Conservation (phyloP, 108 stramenopile species). For the Parietichytrium sp. region DNA sequence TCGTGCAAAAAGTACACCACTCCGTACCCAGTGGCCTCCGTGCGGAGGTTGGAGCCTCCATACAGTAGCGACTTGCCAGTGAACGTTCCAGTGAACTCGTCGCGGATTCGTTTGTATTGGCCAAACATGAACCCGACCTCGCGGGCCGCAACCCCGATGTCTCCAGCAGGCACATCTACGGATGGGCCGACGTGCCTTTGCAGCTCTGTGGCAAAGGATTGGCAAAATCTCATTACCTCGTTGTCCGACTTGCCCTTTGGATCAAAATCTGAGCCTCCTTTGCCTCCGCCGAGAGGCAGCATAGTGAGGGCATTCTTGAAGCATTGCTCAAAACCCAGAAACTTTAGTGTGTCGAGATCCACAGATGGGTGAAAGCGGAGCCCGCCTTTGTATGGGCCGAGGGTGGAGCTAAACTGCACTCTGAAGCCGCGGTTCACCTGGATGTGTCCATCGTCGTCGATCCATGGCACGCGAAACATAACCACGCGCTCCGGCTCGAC, state of each 20-base stretch:
- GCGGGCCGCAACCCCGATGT: conserved; percentile 78
- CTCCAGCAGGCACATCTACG: conserved; percentile 83
- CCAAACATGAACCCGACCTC: conserved; percentile 94
- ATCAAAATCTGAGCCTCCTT: conserved; percentile 92
- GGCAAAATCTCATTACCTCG: conserved; percentile 95
- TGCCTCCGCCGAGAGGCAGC: conserved; percentile 79
- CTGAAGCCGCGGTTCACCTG: conserved; percentile 80
- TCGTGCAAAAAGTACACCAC: conserved; percentile 85
- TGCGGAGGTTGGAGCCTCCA: conserved; percentile 52
- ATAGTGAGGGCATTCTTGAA: conserved; percentile 90
- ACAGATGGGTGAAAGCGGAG: conserved; percentile 84
- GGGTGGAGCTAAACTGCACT: conserved; percentile 78
- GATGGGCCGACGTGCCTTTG: conserved; percentile 92
- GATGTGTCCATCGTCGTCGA: conserved; percentile 76
- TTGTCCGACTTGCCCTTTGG: conserved; percentile 86
- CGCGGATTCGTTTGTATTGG: conserved; percentile 90
- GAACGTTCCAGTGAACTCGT: conserved; percentile 39
- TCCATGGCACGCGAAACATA: conserved; percentile 75
- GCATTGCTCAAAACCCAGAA: conserved; percentile 70
- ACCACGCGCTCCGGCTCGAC: conserved; percentile 84
- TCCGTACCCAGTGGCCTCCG: conserved; percentile 85
- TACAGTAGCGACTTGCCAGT: conserved; percentile 52
- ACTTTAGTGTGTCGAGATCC: conserved; percentile 76
- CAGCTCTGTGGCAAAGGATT: conserved; percentile 94
- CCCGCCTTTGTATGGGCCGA: conserved; percentile 92